Evolutionary conservation across 1,139 yeast genomes (phyloP), one percentile per base, ranked within the genome.

Genomic region (Lodderomyces elongisporus): DNA sequence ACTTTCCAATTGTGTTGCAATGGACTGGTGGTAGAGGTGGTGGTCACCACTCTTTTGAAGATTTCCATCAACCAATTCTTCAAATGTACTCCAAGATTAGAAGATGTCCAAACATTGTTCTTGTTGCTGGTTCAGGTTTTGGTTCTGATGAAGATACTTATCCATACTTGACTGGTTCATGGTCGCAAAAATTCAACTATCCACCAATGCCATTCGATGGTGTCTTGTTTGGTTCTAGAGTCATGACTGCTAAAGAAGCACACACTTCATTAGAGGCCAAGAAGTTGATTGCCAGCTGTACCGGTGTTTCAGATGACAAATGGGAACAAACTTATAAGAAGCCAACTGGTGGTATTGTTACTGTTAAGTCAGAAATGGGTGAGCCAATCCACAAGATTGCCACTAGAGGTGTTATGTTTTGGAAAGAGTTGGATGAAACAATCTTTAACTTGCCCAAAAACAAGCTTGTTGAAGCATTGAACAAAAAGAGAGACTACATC

Each of bases 1-100:
- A 60, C 42, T 91, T 93, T 88, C 98, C 98, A 46, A 85, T 91
- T 53, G 89, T 91, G 38, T 70, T 91, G 51, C 98, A 91, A 73
- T 91, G 99, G 99, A 91, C 99, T 44, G 98, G 97, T 75, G 99
- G 99, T 61, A 89, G 99, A 77, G 99, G 96, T 69, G 99, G 99
- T 75, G 99, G 99, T 56, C 99, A 91, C 62, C 99, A 91, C 65
- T 89, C 97, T 38, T 91, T 80, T 57, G 99, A 91, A 72, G 98
- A 91, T 66, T 88, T 89, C 93, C 98, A 91, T 62, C 91, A 89
- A 55, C 98, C 98, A 49, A 77, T 91, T 50, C 68, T 91, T 55
- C 96, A 87, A 62, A 91, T 89, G 91, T 91, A 91, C 66, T 72
- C 95, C 48, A 84, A 85, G 70, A 84, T 91, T 54, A 85, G 99